A percentile compares a stretch with the other conserved stretches of the same genome.
phyloP scores from a whole-genome alignment of 306 rosid species.

The Astragalus membranaceus region DNA sequence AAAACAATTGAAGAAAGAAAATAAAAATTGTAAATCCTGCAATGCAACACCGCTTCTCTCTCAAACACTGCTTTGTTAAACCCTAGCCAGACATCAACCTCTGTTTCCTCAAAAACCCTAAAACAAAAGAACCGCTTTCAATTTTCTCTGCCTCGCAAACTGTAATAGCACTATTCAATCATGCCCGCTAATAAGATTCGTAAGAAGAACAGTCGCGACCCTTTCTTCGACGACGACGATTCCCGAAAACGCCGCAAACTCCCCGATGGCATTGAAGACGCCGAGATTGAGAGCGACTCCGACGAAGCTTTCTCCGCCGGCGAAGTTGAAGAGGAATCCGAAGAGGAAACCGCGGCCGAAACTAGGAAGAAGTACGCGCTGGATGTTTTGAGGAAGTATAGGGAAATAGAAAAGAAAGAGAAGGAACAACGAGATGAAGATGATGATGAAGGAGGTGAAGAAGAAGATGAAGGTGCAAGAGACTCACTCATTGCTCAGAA shows the following conservation, averaged over 20 bases:
- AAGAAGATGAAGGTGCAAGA: constrained; percentile 43
- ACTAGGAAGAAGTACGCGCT: constrained; percentile 56
- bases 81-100: constrained; percentile 4
- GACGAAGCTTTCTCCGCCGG: constrained; percentile 36
- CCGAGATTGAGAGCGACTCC: constrained; percentile 60
- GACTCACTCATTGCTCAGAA: constrained; percentile 68
- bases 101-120: constrained; percentile 21
- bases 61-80: neutral
- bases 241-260: constrained; percentile 52
- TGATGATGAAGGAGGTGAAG: constrained; percentile 5
- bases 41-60: neutral
- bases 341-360: constrained; percentile 53
- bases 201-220: constrained; percentile 45
- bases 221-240: constrained; percentile 44
- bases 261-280: constrained; percentile 22
- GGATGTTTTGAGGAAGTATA: constrained; percentile 38
- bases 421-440: constrained; percentile 41
- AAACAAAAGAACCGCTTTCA: neutral
- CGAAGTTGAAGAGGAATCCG: neutral
- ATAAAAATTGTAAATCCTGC: no score
- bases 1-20: no score
- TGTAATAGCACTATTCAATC: neutral
- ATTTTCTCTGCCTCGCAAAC: neutral
- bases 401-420: constrained; percentile 34
- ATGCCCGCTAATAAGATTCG: constrained; percentile 33